phyloP scores from a whole-genome alignment of 768 basidiomycete species.

The Auricularia sp. region DNA sequence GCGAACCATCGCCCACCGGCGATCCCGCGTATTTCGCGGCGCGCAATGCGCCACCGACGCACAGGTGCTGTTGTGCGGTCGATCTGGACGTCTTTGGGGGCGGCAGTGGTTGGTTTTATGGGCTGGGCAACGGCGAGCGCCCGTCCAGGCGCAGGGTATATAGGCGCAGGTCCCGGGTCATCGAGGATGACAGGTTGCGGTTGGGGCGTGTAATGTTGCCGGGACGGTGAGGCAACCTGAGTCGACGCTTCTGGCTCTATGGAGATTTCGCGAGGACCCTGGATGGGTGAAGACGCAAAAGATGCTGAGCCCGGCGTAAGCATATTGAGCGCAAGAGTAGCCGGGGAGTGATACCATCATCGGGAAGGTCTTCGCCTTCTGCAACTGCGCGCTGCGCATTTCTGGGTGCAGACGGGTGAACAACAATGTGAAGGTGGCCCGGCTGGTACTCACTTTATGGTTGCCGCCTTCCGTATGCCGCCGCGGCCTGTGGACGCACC shows the following conservation, averaged over 20 bases:
- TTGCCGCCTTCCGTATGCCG: neutral
- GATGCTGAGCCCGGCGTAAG: neutral
- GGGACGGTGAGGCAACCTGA: neutral
- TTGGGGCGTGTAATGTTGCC: no score
- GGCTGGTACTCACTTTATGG: neutral
- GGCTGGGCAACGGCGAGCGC: neutral
- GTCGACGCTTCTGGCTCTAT: neutral
- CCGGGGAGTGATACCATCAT: neutral
- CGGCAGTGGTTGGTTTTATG: neutral
- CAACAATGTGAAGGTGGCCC: neutral
- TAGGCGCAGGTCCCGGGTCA: neutral
- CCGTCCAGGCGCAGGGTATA: neutral
- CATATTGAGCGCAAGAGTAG: neutral
- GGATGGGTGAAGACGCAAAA: neutral
- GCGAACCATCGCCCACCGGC: slow-evolving; percentile 77
- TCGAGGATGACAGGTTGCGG: neutral
- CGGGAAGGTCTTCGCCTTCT: neutral
- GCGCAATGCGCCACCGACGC: slow-evolving; percentile 63
- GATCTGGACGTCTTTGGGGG: slow-evolving; percentile 16
- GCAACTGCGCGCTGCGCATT: neutral
- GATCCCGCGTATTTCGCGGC: slow-evolving; percentile 71
- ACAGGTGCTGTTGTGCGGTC: slow-evolving; percentile 53
- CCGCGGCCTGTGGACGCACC: neutral
- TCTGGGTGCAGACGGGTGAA: neutral
- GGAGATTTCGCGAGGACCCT: neutral